Percentiles rank a stretch among this genome's conserved stretches.
phyloP scores from a whole-genome alignment of 202 grass and related monocot genomes.

The Miscanthus sacchariflorus region DNA sequence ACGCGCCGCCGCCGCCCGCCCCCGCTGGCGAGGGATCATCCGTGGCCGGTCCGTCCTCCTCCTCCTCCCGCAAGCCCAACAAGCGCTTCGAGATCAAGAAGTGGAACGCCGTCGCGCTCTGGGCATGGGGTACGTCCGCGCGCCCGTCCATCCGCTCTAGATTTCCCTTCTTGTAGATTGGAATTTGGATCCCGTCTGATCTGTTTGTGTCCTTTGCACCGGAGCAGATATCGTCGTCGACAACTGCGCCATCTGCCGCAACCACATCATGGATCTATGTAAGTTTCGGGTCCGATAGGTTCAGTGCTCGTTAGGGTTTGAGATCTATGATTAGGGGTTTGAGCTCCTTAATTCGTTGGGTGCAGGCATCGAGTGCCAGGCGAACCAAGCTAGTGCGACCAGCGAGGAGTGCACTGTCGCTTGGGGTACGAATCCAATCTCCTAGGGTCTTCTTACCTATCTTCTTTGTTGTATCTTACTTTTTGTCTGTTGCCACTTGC shows the following conservation, averaged over 20 bases:
- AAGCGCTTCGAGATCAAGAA: slow-evolving; percentile 99
- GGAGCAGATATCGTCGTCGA: slow-evolving; percentile 95
- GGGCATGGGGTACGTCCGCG: slow-evolving; percentile 82
- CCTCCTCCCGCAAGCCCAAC: slow-evolving; percentile 61
- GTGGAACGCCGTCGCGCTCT: slow-evolving; percentile 99
- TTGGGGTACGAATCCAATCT: slow-evolving; percentile 59
- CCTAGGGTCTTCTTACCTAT: neutral
- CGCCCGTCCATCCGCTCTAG: slow-evolving; percentile 2
- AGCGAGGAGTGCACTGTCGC: slow-evolving; percentile 80
- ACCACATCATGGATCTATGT: slow-evolving; percentile 95
- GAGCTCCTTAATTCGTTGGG: neutral
- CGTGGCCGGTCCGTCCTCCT: slow-evolving; percentile 38
- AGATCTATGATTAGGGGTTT: slow-evolving; percentile 1
- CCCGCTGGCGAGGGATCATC: slow-evolving; percentile 61
- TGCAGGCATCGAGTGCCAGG: slow-evolving; percentile 84
- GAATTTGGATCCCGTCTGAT: slow-evolving; percentile 24
- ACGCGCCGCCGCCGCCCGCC: slow-evolving; percentile 49
- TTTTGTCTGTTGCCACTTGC: neutral
- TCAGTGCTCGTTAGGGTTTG: neutral
- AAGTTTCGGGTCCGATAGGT: neutral
- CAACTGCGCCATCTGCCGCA: slow-evolving; percentile 97
- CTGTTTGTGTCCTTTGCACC: neutral
- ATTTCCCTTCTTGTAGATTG: neutral
- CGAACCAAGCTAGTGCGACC: slow-evolving; percentile 78
- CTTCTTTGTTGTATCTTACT: neutral